Evolutionary conservation across 192 early-diverging fungal genomes (phyloP).

Genomic region (Podila verticillata): DNA sequence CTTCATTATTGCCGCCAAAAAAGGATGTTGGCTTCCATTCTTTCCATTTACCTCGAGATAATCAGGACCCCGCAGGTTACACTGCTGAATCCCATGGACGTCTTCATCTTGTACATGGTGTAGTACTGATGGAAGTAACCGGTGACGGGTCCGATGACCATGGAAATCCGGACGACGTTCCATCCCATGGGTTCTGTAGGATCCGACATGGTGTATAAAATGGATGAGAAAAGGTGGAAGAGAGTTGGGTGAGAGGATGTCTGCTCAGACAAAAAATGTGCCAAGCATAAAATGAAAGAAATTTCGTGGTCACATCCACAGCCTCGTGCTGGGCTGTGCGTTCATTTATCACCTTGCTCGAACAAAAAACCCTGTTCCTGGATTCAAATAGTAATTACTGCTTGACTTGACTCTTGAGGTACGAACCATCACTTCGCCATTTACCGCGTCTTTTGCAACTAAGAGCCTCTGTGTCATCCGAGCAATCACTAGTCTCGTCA

Average conservation of each 20-base stretch:
- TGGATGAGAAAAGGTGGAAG: background rate
- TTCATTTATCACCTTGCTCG: too few relatives aligned
- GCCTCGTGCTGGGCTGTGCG: too few relatives aligned
- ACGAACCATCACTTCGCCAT: too few relatives aligned
- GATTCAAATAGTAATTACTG: too few relatives aligned
- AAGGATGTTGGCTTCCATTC: background rate
- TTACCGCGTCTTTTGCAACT: too few relatives aligned
- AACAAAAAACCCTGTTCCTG: too few relatives aligned
- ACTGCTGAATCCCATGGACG: slow-evolving; percentile 64
- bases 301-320: too few relatives aligned
- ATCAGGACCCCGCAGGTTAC: slow-evolving; percentile 64
- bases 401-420: too few relatives aligned
- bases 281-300: too few relatives aligned
- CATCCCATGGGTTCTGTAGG: slow-evolving; percentile 35
- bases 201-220: slow-evolving; percentile 8
- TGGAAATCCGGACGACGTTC: slow-evolving; percentile 55
- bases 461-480: too few relatives aligned
- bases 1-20: background rate
- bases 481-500: too few relatives aligned
- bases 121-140: slow-evolving; percentile 69
- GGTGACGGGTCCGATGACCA: slow-evolving; percentile 65
- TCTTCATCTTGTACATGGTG: slow-evolving; percentile 54
- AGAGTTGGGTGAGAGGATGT: background rate
- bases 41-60: slow-evolving; percentile 53
- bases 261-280: too few relatives aligned